phyloP scores from a whole-genome alignment of 768 basidiomycete genomes.

The Leucocoprinus birnbaumii region DNA sequence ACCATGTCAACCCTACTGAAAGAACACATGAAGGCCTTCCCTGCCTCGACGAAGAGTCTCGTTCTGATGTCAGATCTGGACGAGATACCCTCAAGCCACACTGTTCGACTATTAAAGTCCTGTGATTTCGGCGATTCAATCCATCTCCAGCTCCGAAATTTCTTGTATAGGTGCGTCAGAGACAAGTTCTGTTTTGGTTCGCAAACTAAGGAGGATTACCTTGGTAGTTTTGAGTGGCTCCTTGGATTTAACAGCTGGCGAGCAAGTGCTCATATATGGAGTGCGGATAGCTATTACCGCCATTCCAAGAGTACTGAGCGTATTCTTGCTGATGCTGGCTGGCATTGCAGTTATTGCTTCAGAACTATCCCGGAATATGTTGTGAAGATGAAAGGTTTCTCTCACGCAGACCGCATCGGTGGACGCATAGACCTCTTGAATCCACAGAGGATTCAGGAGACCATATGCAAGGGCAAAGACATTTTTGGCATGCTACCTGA shows the following conservation, averaged over 20 bases:
- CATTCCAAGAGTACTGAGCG: constrained; percentile 46
- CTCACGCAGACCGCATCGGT: constrained; percentile 59
- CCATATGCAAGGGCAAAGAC: constrained; percentile 58
- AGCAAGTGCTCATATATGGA: constrained; percentile 49
- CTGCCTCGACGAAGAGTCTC: constrained; percentile 32
- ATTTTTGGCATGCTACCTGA: constrained; percentile 68
- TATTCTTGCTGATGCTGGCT: constrained; percentile 60
- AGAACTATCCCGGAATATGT: constrained; percentile 53
- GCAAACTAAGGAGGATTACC: not conserved
- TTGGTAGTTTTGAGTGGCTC: constrained; percentile 56
- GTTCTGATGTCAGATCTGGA: constrained; percentile 64
- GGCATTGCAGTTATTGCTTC: constrained; percentile 73
- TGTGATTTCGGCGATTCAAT: constrained; percentile 52
- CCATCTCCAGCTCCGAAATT: constrained; percentile 61
- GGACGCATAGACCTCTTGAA: constrained; percentile 43
- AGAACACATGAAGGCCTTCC: constrained; percentile 28
- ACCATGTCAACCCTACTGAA: constrained; percentile 47
- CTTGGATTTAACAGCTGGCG: constrained; percentile 54
- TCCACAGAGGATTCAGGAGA: constrained; percentile 50
- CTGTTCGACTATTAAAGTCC: constrained; percentile 45
- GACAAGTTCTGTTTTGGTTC: not conserved
- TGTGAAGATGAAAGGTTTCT: constrained; percentile 59
- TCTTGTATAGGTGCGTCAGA: constrained; percentile 47
- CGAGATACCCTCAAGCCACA: constrained; percentile 54
- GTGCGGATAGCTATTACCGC: constrained; percentile 38